phyloP scores from a whole-genome alignment of 306 rosid genomes.

The Vachellia collinsii region DNA sequence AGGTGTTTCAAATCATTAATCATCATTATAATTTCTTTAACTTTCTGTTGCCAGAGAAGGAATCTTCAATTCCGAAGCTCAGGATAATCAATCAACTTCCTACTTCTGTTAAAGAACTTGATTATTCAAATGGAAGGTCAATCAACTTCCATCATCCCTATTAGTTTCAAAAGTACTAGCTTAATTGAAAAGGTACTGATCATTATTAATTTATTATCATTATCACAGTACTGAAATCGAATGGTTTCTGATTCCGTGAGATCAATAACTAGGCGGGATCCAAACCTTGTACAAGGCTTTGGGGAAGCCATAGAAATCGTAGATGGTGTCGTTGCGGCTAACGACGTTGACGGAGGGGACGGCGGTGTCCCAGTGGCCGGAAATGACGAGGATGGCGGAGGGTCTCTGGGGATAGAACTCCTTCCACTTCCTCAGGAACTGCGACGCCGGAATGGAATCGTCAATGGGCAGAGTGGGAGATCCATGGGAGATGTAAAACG shows the following conservation, averaged over 20 bases:
- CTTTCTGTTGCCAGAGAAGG: background rate
- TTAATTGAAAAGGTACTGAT: background rate
- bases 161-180: background rate
- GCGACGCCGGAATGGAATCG: constrained; percentile 52
- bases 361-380: constrained; percentile 77
- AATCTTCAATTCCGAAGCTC: background rate
- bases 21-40: background rate
- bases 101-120: background rate
- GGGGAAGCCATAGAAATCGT: constrained; percentile 83
- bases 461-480: constrained; percentile 70
- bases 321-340: constrained; percentile 57
- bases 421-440: constrained; percentile 65
- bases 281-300: constrained; percentile 67
- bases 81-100: background rate
- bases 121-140: background rate
- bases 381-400: constrained; percentile 59
- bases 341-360: constrained; percentile 62
- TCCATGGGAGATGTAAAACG: constrained; percentile 75
- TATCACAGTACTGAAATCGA: background rate
- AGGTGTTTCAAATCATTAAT: background rate
- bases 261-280: background rate
- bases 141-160: background rate
- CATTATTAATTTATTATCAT: background rate
- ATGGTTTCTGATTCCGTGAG: background rate
- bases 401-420: constrained; percentile 42